Evolutionary conservation across 164 flowering plant genomes (phyloP), one percentile per base, ranked within the genome.

Genomic region (Nymphaea colorata): DNA sequence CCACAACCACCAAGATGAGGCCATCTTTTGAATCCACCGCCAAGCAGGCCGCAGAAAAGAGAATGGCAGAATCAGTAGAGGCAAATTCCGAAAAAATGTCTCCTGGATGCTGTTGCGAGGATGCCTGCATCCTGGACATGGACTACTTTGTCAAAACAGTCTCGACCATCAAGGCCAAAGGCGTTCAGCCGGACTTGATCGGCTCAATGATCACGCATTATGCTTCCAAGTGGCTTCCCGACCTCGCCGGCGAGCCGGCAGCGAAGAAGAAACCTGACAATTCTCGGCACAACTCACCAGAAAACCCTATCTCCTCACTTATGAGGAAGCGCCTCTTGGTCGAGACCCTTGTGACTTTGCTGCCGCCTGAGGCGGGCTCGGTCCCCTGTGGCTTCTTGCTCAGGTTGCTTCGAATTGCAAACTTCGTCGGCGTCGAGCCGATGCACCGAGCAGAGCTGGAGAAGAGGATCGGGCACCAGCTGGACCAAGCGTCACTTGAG

Each of bases 191-290:
- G 0, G 97, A 91, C 72, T 81, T 91, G 2, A 81, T 94, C 4
- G 96, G 91, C 66, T 85, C 97, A 43, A 84, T 88, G 59, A 89
- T 94, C 4, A 78, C 86, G 2, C 93, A 88, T 64, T 89, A 91
- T 18, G 96, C 97, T 15, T 84, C 91, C 43, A 94, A 86, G 71
- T 89, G 95, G 93, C 90, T 94, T 3, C 97, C 98, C 3, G 93
- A 85, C 15, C 82, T 88, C 2, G 68, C 43, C 62, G 68, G 47
- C 16, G 82, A 79, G n/a, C 80, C 71, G 42, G 18, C 43, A n/a
- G 11, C 59, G 53, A 42, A 43, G 5, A 76, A 66, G 6, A 61
- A 25, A 25, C 36, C 64, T 5, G n/a, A 36, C 25, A 61, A 61
- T n/a, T 47, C 12, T 12, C 11, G 55, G 11, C 55, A 4, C 55